These are phyloP conservation scores for Ogataea salicorniae DNA, from an alignment of 805 yeast genomes.

Conservation along the genomic window DNA sequence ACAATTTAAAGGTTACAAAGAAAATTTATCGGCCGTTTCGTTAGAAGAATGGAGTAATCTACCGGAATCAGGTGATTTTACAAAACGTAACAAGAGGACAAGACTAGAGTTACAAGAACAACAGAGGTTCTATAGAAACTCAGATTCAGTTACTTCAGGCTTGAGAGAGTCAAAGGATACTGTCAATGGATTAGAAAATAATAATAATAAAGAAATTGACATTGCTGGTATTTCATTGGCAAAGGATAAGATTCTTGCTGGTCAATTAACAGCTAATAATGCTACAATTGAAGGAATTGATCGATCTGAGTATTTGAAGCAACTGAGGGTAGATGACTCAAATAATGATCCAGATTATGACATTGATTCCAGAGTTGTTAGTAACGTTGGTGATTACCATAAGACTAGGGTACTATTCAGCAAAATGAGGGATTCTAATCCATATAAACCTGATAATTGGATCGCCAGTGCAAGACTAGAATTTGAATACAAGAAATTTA, in stretches of 20 bases:
- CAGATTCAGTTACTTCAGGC: slow-evolving; percentile 55
- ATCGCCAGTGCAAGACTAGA: slow-evolving; percentile 81
- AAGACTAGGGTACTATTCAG: slow-evolving; percentile 56
- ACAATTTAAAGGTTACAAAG: slow-evolving; percentile 68
- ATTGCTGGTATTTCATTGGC: slow-evolving; percentile 58
- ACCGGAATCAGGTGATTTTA: slow-evolving; percentile 87
- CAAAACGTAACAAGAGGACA: slow-evolving; percentile 69
- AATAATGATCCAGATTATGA: slow-evolving; percentile 6
- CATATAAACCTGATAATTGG: slow-evolving; percentile 74
- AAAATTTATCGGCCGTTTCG: slow-evolving; percentile 51
- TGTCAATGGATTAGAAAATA: slow-evolving; percentile 24
- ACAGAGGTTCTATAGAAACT: slow-evolving; percentile 75
- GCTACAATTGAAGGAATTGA: slow-evolving; percentile 26
- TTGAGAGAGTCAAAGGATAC: slow-evolving; percentile 31
- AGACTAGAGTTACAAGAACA: slow-evolving; percentile 56
- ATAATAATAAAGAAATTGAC: slow-evolving; percentile 29
- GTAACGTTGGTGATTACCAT: slow-evolving; percentile 48
- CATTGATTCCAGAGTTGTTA: slow-evolving; percentile 16
- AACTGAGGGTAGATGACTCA: slow-evolving; percentile 27
- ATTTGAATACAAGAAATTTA: slow-evolving; percentile 50
- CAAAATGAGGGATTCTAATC: slow-evolving; percentile 69
- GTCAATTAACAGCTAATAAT: slow-evolving; percentile 41
- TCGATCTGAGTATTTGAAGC: slow-evolving; percentile 36
- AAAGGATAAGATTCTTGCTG: slow-evolving; percentile 51
- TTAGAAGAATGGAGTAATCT: slow-evolving; percentile 73